Base-by-base conservation (phyloP, 1,284 basidiomycete species). In the Ustilago vetiveriae region DNA sequence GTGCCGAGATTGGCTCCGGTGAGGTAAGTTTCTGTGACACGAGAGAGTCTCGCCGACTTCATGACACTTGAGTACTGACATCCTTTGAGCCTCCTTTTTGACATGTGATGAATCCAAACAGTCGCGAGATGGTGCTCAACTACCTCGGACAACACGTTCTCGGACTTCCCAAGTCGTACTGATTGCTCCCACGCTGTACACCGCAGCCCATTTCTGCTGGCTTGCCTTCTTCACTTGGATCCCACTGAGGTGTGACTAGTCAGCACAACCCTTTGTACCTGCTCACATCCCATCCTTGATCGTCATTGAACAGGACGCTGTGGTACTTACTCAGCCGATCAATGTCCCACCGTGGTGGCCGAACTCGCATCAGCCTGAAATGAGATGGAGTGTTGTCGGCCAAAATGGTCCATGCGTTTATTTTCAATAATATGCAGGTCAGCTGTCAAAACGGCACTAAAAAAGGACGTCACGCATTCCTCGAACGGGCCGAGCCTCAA, bases 111-210 rank as follows among this genome's bases (percentile, higher is more conserved):
- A n/a, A n/a, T n/a, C n/a, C n/a, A n/a, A n/a, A 67, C 26, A 77
- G 76, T 37, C 57, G 76, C 3, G 79, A 82, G 59, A 82, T 82
- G 80, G 74, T 82, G 21, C 64, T 82, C 54, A 75, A 75, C 51
- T 73, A 75, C 24, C 51, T 75, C 3, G 65, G 65, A 29, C 70
- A 72, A 14, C 58, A 53, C 13, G 67, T 75, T 27, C 56, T 75
- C 17, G 58, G 66, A 36, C 66, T 75, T 49, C 70, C 73, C 23
- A 75, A 75, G 51, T 70, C 70, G 26, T 75, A 75, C 32, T 75
- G 38, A 22, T 32, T n/a, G n/a, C n/a, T n/a, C n/a, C n/a, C 36
- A n/a, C 36, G 14, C 36, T 9, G 5, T 21, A 8, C 33, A 35
- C 33, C 33, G 33, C 13, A 1, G 10, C 10, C 29, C 29, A n/a